Conservation (phyloP, 495 filamentous ascomycete species). For the Thermothielavioides terrestris region DNA sequence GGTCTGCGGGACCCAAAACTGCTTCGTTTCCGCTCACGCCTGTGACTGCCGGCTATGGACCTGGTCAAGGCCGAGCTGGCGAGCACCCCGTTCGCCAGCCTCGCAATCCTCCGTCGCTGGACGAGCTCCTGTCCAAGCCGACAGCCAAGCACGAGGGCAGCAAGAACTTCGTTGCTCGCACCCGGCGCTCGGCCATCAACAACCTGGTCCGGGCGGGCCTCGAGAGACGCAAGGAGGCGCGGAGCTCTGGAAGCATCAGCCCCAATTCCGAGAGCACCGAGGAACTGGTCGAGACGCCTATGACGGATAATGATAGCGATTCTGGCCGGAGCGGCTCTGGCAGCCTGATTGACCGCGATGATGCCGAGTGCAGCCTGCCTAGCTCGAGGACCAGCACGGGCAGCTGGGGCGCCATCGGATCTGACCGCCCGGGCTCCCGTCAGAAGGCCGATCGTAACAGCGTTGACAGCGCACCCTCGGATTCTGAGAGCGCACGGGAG, state of each 20-base stretch:
- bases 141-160: constrained; percentile 93
- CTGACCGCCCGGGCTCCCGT: constrained; percentile 55
- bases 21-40: constrained; percentile 72
- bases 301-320: constrained; percentile 73
- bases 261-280: constrained; percentile 78
- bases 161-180: constrained; percentile 95
- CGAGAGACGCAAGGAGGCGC: constrained; percentile 65
- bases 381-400: constrained; percentile 69
- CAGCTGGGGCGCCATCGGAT: constrained; percentile 69
- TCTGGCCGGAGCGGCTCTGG: constrained; percentile 70
- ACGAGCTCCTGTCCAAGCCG: constrained; percentile 83
- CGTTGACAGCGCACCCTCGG: constrained; percentile 49
- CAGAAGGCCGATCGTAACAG: constrained; percentile 54
- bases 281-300: constrained; percentile 56
- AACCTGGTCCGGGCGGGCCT: constrained; percentile 85
- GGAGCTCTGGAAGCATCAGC: constrained; percentile 69
- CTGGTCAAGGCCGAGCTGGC: constrained; percentile 83
- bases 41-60: constrained; percentile 73
- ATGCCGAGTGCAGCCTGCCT: constrained; percentile 57
- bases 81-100: constrained; percentile 94
- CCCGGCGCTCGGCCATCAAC: constrained; percentile 83
- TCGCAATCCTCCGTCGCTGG: constrained; percentile 81
- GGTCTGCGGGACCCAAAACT: constrained; percentile 65
- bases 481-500: constrained; percentile 28
- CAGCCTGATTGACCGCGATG: constrained; percentile 61